phyloP scores from a whole-genome alignment of 345 rosid genomes.

The Gossypium rotundifolium region DNA sequence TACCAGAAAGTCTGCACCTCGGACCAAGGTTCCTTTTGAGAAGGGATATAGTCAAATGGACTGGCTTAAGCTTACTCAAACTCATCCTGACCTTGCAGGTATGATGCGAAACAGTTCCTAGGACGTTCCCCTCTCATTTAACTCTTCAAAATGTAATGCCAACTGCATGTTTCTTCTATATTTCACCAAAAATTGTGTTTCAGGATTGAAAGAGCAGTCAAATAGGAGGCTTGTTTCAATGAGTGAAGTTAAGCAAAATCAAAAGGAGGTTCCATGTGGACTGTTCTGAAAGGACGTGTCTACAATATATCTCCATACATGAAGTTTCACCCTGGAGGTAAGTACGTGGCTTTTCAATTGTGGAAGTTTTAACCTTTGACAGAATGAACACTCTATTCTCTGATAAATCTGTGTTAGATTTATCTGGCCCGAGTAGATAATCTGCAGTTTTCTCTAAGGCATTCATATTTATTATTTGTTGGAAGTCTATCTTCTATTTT shows the following conservation, averaged over 20 bases:
- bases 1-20: constrained; percentile 47
- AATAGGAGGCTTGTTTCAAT: constrained; percentile 63
- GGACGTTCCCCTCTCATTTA: neutral
- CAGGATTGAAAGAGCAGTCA: constrained; percentile 82
- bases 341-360: constrained; percentile 4
- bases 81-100: constrained; percentile 97
- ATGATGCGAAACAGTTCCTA: neutral
- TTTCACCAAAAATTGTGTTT: neutral
- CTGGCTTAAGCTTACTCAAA: constrained; percentile 71
- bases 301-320: constrained; percentile 84
- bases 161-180: neutral
- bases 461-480: neutral
- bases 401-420: neutral
- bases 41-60: constrained; percentile 47
- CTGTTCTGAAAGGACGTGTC: constrained; percentile 77
- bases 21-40: constrained; percentile 85
- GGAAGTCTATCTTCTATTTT: neutral
- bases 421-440: neutral
- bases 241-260: constrained; percentile 73
- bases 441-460: neutral
- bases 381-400: neutral
- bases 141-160: neutral
- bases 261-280: constrained; percentile 86
- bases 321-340: constrained; percentile 97
- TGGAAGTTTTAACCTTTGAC: neutral